These are phyloP conservation scores for Suillus plorans DNA, from an alignment of 768 basidiomycete species.

Conservation along the genomic window DNA sequence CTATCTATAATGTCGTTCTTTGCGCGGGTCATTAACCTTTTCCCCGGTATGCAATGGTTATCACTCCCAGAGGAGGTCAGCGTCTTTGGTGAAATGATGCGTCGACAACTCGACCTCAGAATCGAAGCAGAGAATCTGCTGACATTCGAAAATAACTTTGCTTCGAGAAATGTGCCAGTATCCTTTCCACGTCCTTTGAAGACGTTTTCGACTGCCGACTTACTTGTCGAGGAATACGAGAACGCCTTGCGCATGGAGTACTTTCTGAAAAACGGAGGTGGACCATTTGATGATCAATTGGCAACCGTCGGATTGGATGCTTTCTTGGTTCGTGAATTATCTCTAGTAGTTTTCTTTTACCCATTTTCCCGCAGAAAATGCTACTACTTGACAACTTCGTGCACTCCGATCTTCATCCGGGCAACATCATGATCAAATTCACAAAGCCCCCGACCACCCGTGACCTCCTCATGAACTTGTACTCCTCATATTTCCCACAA, in stretches of 20 bases:
- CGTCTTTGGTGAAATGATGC: constrained; percentile 97
- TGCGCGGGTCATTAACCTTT: constrained; percentile 67
- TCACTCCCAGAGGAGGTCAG: constrained; percentile 93
- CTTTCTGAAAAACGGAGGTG: constrained; percentile 89
- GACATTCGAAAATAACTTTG: constrained; percentile 85
- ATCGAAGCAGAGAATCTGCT: constrained; percentile 87
- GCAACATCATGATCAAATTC: constrained; percentile 98
- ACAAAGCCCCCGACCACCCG: constrained; percentile 76
- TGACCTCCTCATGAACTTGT: constrained; percentile 61
- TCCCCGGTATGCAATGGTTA: constrained; percentile 96
- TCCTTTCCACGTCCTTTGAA: constrained; percentile 88
- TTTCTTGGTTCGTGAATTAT: constrained; percentile 67
- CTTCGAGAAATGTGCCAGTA: constrained; percentile 73
- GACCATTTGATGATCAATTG: constrained; percentile 84
- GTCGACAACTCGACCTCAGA: constrained; percentile 86
- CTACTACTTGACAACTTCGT: constrained; percentile 97
- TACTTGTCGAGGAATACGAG: constrained; percentile 91
- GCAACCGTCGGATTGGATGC: constrained; percentile 94
- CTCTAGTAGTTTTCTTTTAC: constrained; percentile 9
- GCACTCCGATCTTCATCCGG: constrained; percentile 87
- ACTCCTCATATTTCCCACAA: constrained; percentile 50
- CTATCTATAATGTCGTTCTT: constrained; percentile 95
- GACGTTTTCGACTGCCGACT: constrained; percentile 75
- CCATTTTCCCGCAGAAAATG: constrained; percentile 72
- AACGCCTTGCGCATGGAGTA: constrained; percentile 87